A percentile compares a stretch with the other conserved stretches of the same genome.
phyloP scores from a whole-genome alignment of 1,284 basidiomycete genomes.

The Termitomyces sp. region DNA sequence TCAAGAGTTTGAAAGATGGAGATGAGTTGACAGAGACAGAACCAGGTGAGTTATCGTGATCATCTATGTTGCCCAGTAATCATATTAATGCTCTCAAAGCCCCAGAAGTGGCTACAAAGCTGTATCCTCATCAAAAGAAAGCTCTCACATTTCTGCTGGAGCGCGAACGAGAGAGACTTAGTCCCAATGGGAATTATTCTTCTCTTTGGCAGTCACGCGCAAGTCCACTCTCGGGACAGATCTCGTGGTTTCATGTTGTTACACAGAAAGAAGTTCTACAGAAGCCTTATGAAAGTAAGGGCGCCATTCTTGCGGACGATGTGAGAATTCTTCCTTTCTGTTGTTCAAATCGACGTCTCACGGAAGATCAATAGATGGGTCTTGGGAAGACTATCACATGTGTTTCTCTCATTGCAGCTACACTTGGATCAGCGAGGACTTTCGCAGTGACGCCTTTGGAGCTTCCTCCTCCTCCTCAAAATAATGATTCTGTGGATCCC shows the following conservation, averaged over 20 bases:
- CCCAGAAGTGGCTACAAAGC: conserved; percentile 78
- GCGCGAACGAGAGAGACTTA: conserved; percentile 72
- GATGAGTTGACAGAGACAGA: conserved; percentile 85
- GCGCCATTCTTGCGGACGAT: conserved; percentile 91
- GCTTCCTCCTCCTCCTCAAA: conserved; percentile 28
- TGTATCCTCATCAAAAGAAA: conserved; percentile 98
- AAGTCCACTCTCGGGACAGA: conserved; percentile 45
- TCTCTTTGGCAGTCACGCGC: conserved; percentile 72
- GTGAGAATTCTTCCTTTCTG: conserved; percentile 39
- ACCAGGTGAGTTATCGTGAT: conserved; percentile 48
- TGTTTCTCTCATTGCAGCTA: conserved; percentile 88
- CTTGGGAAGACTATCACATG: conserved; percentile 96
- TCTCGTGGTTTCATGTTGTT: conserved; percentile 78
- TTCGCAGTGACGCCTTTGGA: conserved; percentile 63
- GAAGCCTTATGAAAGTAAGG: conserved; percentile 76
- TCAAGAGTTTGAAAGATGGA: conserved; percentile 82
- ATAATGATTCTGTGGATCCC: conserved; percentile 39
- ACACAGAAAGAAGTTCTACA: conserved; percentile 72
- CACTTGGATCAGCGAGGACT: conserved; percentile 62
- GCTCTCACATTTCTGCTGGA: conserved; percentile 96
- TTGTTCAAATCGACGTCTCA: conserved; percentile 13
- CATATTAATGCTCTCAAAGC: conserved; percentile 37
- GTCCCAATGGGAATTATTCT: conserved; percentile 51
- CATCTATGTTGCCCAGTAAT: background rate
- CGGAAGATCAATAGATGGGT: conserved; percentile 69